phyloP scores from a whole-genome alignment of 208 protist genomes.

The Crithidia bombi region DNA sequence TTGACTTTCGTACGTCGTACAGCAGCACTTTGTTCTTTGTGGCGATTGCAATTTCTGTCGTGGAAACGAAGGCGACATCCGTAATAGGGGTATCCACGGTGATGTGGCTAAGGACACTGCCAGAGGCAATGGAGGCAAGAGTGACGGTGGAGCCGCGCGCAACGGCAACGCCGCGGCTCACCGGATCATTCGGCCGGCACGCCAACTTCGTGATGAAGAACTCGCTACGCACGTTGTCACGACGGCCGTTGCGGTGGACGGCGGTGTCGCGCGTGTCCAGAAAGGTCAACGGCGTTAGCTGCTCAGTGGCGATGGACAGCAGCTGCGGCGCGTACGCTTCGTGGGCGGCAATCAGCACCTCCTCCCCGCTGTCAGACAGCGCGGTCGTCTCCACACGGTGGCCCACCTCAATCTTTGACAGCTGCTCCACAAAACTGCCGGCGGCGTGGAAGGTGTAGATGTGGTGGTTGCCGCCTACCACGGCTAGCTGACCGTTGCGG shows the following conservation, averaged over 20 bases:
- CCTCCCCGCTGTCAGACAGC: slow-evolving; percentile 71
- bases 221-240: slow-evolving; percentile 64
- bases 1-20: slow-evolving; percentile 83
- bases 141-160: slow-evolving; percentile 61
- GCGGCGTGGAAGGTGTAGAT: slow-evolving; percentile 85
- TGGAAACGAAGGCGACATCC: slow-evolving; percentile 56
- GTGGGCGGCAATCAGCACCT: slow-evolving; percentile 66
- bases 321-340: slow-evolving; percentile 65
- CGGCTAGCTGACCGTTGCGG: slow-evolving; percentile 74
- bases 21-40: slow-evolving; percentile 64
- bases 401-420: slow-evolving; percentile 65
- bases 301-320: slow-evolving; percentile 66
- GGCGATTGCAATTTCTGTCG: slow-evolving; percentile 69
- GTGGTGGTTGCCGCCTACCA: slow-evolving; percentile 80
- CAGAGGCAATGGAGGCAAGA: slow-evolving; percentile 70
- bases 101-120: slow-evolving; percentile 64
- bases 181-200: slow-evolving; percentile 26
- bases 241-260: slow-evolving; percentile 66
- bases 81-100: slow-evolving; percentile 49
- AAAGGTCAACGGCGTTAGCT: slow-evolving; percentile 67
- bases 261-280: slow-evolving; percentile 69
- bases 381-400: slow-evolving; percentile 55
- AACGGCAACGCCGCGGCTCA: slow-evolving; percentile 46
- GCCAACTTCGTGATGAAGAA: slow-evolving; percentile 59
- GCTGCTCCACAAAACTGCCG: slow-evolving; percentile 82